Base-by-base conservation (phyloP, 371 early-diverging fungal species). In the Mortierella sp. region DNA sequence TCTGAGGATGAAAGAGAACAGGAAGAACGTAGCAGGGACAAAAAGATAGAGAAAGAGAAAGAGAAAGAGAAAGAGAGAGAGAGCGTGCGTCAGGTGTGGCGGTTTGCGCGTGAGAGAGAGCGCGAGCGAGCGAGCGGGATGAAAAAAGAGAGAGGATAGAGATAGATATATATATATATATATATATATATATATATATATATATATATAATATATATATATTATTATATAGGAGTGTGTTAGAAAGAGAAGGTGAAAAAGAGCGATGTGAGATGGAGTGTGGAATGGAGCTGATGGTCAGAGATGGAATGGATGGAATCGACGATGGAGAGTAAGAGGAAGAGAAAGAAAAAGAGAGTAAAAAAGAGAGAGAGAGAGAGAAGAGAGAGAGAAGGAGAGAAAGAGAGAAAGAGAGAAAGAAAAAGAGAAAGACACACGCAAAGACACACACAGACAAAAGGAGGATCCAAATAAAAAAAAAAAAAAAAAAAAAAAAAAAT, bases 361-460 rank as follows among this genome's bases (percentile, higher is more conserved):
- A 68, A 19, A 45, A 44, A 16, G n/a, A 48, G 64, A 53, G 57
- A 21, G 62, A 44, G 64, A 56, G 19, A 62, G n/a, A 48, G 57
- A 29, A 60, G 51, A 68, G 57, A 51, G 62, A 46, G 21, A 66
- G 56, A 51, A 51, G 58, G 26, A 30, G 26, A 62, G 28, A 45
- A 44, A 44, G 14, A 45, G 18, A 59, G 19, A 25, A 28, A 52
- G 66, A 68, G 63, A 60, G 9, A 63, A 48, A 65, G 28, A 47
- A n/a, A 58, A 66, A 55, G 46, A 46, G 62, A 48, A 26, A 57
- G 58, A 57, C 15, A n/a, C n/a, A n/a, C n/a, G n/a, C n/a, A n/a
- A n/a, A n/a, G n/a, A n/a, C n/a, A n/a, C n/a, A n/a, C n/a, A n/a
- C n/a, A n/a, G 57, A 79, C 51, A 26, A 58, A 60, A 53, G 53